Evolutionary conservation across 345 rosid species (phyloP).

Genomic region (Arabidopsis suecica): DNA sequence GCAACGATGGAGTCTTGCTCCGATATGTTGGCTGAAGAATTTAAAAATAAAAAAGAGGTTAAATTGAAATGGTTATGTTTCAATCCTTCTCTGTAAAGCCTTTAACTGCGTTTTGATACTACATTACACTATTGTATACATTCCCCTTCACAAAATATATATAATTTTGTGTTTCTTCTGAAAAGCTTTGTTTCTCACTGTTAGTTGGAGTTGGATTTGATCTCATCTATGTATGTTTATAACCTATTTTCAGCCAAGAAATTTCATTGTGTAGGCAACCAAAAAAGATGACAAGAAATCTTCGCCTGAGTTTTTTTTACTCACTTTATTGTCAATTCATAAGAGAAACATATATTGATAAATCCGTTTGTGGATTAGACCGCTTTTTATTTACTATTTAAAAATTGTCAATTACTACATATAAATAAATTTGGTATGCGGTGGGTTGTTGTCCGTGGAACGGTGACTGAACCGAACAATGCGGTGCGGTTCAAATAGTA

Average conservation of each 20-base stretch:
- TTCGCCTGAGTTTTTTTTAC: too few species aligned
- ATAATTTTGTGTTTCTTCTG: neutral
- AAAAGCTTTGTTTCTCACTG: conserved; percentile 23
- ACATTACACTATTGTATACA: conserved; percentile 16
- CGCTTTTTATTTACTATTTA: too few species aligned
- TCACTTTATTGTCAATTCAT: neutral
- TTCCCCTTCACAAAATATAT: neutral
- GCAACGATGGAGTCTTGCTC: conserved; percentile 93
- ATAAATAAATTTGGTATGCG: too few species aligned
- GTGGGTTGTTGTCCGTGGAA: too few species aligned
- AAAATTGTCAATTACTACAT: too few species aligned
- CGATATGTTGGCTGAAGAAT: conserved; percentile 77
- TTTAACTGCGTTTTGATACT: conserved; percentile 26
- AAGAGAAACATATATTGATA: neutral
- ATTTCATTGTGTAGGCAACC: conserved; percentile 12
- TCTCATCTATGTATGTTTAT: neutral
- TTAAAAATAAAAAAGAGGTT: neutral
- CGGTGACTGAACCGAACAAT: too few species aligned
- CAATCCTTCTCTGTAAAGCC: conserved; percentile 15
- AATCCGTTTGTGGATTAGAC: too few species aligned
- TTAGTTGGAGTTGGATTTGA: neutral
- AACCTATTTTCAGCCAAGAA: neutral
- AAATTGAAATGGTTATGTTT: conserved; percentile 4
- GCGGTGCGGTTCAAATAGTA: too few species aligned
- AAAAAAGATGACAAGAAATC: neutral